Evolutionary conservation across 192 early-diverging fungal species (phyloP), one percentile per base, ranked within the genome.

Genomic region (Dispira parvispora): DNA sequence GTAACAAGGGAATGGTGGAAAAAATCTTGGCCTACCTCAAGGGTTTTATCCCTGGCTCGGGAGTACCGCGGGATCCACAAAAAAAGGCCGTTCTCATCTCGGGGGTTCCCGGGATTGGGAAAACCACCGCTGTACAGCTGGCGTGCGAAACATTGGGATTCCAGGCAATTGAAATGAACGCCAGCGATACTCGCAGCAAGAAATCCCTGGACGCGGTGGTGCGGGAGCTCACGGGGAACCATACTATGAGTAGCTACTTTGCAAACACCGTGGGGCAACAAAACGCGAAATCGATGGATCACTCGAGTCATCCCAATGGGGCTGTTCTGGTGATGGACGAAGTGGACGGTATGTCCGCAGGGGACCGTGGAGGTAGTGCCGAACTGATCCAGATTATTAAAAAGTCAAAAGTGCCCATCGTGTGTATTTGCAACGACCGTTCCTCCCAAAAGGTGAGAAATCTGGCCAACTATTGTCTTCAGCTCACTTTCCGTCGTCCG

Each of bases 391-490:
- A 84, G 61, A 68, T 99, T 49, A 91, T 99, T 60, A 94, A 91
- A 67, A 92, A 87, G 61, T 84, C 90, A 8, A 80, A 57, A 27
- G 82, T 94, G 61, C 96, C 97, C 20, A 91, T 99, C 28, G 96
- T 99, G 57, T 98, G 97, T 73, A 97, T 99, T 55, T 98, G 95
- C 71, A 99, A 99, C 69, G 97, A 99, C 72, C 73, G 86, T 2
- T 80, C 81, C 62, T 86, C 86, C 21, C 77, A 84, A 26, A 99
- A 96, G 71, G 75, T 99, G 25, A 77, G 84, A 46, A 80, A 89
- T 6, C 74, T 99, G 57, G 85, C 82, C 25, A 85, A 85, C 70
- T 71, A 91, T 65, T 96, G 91, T 68, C 75, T 80, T 45, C 92
- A 97, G 62, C 71, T 89, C 64, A 69, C 77, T 50, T 99, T 95